Evolutionary conservation across 176 grass and related monocot species (phyloP).

Genomic region (Oryza punctata): DNA sequence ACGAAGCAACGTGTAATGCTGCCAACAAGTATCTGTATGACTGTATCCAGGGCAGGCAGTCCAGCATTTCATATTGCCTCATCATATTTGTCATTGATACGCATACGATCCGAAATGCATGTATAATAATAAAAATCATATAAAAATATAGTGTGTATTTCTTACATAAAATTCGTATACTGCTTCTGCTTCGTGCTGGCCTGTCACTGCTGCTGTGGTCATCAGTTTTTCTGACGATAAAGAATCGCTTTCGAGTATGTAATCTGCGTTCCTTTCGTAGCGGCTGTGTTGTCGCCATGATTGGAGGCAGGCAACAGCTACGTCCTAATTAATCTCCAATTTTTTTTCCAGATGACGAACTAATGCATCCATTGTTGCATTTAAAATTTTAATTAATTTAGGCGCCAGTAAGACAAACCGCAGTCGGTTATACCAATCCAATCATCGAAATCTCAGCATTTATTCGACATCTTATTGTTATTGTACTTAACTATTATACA

Average conservation of each 20-base stretch:
- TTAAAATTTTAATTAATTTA: background rate
- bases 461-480: background rate
- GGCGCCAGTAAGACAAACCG: constrained; percentile 8
- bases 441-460: constrained; percentile 5
- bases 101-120: background rate
- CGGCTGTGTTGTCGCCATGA: constrained; percentile 34
- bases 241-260: background rate
- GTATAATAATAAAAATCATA: too few species aligned
- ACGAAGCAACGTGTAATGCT: background rate
- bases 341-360: background rate
- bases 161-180: background rate
- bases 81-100: background rate
- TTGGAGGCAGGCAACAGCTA: constrained; percentile 36
- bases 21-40: background rate
- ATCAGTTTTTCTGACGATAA: background rate
- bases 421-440: constrained; percentile 33
- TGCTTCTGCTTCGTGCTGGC: background rate
- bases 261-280: background rate
- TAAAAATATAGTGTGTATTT: background rate
- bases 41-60: background rate
- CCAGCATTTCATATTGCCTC: background rate
- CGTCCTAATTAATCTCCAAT: background rate
- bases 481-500: background rate
- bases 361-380: background rate
- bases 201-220: background rate